Base-by-base conservation (phyloP, 1,284 basidiomycete genomes). In the Salmacisia buchloeana region DNA sequence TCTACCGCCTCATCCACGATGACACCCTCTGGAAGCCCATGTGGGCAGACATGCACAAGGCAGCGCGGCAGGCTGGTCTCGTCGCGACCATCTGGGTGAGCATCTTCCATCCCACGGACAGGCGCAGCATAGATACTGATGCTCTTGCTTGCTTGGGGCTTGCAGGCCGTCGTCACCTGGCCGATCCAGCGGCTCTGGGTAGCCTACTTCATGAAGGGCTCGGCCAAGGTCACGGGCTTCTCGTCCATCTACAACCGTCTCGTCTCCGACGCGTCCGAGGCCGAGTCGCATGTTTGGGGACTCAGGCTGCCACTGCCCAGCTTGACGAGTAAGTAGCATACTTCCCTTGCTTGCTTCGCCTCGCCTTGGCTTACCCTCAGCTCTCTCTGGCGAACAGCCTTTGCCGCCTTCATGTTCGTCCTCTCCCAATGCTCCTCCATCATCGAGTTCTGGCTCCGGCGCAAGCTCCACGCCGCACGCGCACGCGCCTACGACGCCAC, bases 321-420 rank as follows among this genome's bases (percentile, higher is more conserved):
- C 18, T 36, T 74, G 2, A 70, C 71, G 38, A 74, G 64, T 68
- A 41, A 61, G 56, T 64, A 31, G 36, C 27, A 13, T 6, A 23
- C 23, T 12, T 27, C 27, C 36, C 31, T 2, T 29, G 61, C 2
- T 25, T 18, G 10, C 6, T 62, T 25, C 62, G 62, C 35, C 60
- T 34, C 12, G 62, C 62, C 7, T 63, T 38, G 25, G 3, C 18
- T n/a, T 1, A 33, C 25, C 34, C 27, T 4, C 27, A 6, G 23
- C 29, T 25, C 10, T 33, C 13, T 39, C 23, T 49, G 7, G 3
- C n/a, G 21, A 2, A 56, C 57, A 65, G 61, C 74, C 1, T 70
- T 79, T 59, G 73, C 78, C 7, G 74, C 73, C 2, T 59, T 78
- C 27, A 73, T 77, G 65, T 73, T 78, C 46, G 70, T 79, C 10